A percentile compares a stretch with the other conserved stretches of the same genome.
These are phyloP conservation scores for Metschnikowia santaceciliae DNA, from an alignment of 805 yeast species.

Conservation along the genomic window DNA sequence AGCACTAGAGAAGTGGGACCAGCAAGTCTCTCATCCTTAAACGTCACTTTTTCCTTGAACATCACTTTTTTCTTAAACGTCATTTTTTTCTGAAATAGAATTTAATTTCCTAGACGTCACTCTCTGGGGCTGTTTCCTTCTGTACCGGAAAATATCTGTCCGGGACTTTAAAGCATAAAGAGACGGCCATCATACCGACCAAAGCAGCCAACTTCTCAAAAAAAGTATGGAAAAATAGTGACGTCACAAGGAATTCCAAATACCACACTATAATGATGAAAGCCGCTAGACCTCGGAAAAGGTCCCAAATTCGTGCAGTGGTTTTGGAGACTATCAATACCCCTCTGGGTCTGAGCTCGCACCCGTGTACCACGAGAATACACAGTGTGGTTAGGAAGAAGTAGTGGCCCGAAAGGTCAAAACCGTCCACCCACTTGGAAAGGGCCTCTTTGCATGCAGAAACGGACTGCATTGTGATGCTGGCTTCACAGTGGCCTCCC, in stretches of 20 bases:
- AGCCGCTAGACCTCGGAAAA: neutral
- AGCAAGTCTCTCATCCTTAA: neutral
- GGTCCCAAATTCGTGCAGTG: neutral
- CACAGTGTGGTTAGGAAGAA: conserved; percentile 13
- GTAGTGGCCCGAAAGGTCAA: conserved; percentile 17
- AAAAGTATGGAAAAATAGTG: conserved; percentile 15
- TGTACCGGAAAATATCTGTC: neutral
- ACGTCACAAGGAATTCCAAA: conserved; percentile 13
- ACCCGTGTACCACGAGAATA: conserved; percentile 6
- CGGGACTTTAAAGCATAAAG: neutral
- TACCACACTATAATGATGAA: conserved; percentile 10
- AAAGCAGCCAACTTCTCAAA: conserved; percentile 13
- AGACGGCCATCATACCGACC: conserved; percentile 2
- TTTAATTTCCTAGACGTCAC: no score
- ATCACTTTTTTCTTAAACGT: no score
- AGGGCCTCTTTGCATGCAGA: conserved; percentile 1
- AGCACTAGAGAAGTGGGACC: no score
- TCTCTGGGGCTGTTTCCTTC: neutral
- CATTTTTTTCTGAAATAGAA: no score
- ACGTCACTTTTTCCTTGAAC: no score
- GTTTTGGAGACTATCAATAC: neutral
- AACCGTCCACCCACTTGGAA: conserved; percentile 13
- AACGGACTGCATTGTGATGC: conserved; percentile 1
- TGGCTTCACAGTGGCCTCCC: conserved; percentile 14
- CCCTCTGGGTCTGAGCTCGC: neutral